Conservation (phyloP, 176 grass and related monocot species). For the Aegilops longissima region DNA sequence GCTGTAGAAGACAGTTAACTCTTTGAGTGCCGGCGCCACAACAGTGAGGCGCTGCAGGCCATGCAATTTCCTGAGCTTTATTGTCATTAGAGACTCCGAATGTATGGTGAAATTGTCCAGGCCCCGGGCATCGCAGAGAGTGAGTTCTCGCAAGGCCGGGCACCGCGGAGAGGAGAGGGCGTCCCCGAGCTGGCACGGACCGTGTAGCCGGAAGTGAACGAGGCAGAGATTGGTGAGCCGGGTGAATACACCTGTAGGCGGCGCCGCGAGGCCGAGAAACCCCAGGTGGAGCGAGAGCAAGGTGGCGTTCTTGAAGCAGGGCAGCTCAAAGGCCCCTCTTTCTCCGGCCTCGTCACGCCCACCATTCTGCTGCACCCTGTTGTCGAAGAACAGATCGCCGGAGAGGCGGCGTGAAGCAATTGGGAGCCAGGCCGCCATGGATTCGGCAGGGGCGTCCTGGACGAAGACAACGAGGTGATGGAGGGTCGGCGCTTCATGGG, state of each 20-base stretch:
- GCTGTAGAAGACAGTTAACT: background rate
- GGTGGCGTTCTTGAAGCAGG: conserved; percentile 26
- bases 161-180: background rate
- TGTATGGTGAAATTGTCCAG: background rate
- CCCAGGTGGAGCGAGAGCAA: background rate
- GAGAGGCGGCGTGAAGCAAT: conserved; percentile 19
- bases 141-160: background rate
- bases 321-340: background rate
- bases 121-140: background rate
- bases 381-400: background rate
- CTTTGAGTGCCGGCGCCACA: background rate
- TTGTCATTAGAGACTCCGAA: background rate
- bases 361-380: background rate
- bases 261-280: conserved; percentile 2
- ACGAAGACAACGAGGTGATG: background rate
- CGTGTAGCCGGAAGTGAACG: background rate
- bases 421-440: conserved; percentile 6
- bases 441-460: background rate
- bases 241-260: background rate
- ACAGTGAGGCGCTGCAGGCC: background rate
- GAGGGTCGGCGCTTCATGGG: background rate
- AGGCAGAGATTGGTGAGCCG: conserved; percentile 7
- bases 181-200: background rate
- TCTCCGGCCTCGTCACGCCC: background rate
- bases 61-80: background rate